Evolutionary conservation across 179 eudicot genomes (phyloP).

Genomic region (Corrigiola litoralis): DNA sequence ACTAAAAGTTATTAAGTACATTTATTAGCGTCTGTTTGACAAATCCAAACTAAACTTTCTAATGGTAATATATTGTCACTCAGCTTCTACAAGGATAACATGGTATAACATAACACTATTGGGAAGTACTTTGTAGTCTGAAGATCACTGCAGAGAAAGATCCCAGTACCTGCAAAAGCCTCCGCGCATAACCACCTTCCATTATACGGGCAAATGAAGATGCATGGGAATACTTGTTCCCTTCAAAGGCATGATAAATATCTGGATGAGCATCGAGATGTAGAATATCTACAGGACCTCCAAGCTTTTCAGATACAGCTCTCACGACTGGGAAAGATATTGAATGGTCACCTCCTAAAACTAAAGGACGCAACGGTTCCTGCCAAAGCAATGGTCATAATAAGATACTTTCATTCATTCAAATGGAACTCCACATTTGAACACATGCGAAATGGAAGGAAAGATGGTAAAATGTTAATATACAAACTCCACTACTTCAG

Average conservation of each 20-base stretch:
- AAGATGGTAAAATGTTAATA: no score
- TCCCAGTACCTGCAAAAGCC: constrained; percentile 74
- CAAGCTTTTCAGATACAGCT: constrained; percentile 97
- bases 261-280: constrained; percentile 49
- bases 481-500: no score
- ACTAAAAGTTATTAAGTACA: not conserved
- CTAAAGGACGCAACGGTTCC: constrained; percentile 87
- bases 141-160: not conserved
- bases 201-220: constrained; percentile 90
- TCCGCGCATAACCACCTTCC: constrained; percentile 95
- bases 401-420: not conserved
- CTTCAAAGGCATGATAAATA: constrained; percentile 65
- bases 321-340: constrained; percentile 87
- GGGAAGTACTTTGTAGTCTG: no score
- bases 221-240: constrained; percentile 95
- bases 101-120: no score
- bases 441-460: no score
- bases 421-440: not conserved
- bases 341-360: constrained; percentile 97
- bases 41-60: not conserved
- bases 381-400: constrained; percentile 25
- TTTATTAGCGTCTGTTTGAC: not conserved
- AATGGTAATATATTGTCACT: no score
- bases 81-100: no score
- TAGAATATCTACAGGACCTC: constrained; percentile 90